Evolutionary conservation across 805 yeast genomes (phyloP).

Genomic region (Schwanniomyces occidentalis): DNA sequence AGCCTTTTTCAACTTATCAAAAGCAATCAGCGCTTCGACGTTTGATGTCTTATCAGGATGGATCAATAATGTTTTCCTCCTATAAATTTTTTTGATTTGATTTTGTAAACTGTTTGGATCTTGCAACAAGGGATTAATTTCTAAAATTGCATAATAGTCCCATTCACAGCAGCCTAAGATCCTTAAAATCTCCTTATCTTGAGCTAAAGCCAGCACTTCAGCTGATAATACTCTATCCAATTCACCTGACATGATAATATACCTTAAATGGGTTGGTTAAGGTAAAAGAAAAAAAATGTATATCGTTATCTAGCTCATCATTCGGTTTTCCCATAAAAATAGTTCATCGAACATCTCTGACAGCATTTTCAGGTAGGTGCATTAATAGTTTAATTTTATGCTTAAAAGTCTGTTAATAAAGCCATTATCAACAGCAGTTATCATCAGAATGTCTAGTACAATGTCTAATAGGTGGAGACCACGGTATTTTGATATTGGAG

Average conservation of each 20-base stretch:
- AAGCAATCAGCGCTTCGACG: slow-evolving; percentile 62
- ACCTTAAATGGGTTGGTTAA: slow-evolving; percentile 1
- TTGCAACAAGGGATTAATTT: slow-evolving; percentile 29
- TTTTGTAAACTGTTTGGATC: slow-evolving; percentile 31
- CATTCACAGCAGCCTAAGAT: slow-evolving; percentile 47
- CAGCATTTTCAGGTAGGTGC: no score
- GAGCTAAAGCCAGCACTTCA: slow-evolving; percentile 28
- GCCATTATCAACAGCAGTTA: neutral
- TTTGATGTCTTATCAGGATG: slow-evolving; percentile 69
- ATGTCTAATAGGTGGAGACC: slow-evolving; percentile 36
- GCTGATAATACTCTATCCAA: slow-evolving; percentile 16
- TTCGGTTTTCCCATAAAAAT: no score
- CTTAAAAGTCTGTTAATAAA: no score
- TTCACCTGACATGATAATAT: slow-evolving; percentile 14
- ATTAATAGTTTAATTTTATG: no score
- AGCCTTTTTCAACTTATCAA: slow-evolving; percentile 59
- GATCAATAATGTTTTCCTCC: slow-evolving; percentile 60
- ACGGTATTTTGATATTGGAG: slow-evolving; percentile 49
- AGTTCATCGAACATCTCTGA: no score
- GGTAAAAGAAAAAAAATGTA: no score
- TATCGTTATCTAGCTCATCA: no score
- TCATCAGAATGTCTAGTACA: slow-evolving; percentile 3
- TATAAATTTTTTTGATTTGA: slow-evolving; percentile 48
- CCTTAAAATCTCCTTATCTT: slow-evolving; percentile 57
- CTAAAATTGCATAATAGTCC: slow-evolving; percentile 59